These are phyloP conservation scores for Scutellaria baicalensis DNA, from an alignment of 257 asterid genomes.

Conservation along the genomic window DNA sequence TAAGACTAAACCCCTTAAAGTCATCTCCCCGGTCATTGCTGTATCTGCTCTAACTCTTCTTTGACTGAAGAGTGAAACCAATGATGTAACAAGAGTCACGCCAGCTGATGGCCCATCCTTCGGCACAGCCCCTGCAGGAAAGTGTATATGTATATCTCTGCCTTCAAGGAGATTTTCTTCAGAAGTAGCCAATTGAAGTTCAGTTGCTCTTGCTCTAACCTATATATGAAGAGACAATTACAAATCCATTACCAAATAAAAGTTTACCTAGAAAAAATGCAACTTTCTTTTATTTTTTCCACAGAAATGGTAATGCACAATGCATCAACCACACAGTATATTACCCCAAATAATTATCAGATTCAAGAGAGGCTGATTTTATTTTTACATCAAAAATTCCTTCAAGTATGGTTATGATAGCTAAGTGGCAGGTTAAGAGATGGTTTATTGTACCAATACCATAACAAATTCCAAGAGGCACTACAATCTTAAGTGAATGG, in stretches of 20 bases:
- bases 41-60: constrained; percentile 95
- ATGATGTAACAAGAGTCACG: constrained; percentile 91
- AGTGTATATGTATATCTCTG: constrained; percentile 91
- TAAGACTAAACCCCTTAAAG: constrained; percentile 89
- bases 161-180: constrained; percentile 78
- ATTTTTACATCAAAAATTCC: background rate
- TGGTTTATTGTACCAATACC: background rate
- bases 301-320: constrained; percentile 5
- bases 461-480: constrained; percentile 3
- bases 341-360: background rate
- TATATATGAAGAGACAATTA: constrained; percentile 17
- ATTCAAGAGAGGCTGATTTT: background rate
- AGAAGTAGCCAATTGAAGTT: constrained; percentile 64
- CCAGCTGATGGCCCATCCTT: constrained; percentile 99
- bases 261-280: background rate
- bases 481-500: background rate
- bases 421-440: background rate
- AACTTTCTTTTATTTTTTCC: background rate
- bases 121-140: constrained; percentile 99
- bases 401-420: background rate
- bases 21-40: constrained; percentile 99
- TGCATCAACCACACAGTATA: background rate
- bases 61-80: constrained; percentile 93
- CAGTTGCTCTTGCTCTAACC: constrained; percentile 94
- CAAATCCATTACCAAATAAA: constrained; percentile 7